Evolutionary conservation across 768 basidiomycete genomes (phyloP).

Genomic region (Kwoniella newhampshirensis): DNA sequence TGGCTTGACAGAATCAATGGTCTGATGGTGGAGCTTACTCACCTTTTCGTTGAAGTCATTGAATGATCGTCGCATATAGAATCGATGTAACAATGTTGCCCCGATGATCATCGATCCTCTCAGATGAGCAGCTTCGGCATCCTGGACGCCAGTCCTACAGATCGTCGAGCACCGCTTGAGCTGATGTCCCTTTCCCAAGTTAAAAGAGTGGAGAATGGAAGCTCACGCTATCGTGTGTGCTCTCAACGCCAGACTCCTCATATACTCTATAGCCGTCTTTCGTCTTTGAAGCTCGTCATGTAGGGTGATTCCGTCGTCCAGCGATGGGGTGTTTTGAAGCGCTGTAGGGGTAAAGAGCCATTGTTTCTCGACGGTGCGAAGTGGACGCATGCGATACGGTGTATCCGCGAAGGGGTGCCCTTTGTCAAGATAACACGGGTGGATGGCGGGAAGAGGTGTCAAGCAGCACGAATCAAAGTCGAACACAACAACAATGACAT

Average conservation of each 20-base stretch:
- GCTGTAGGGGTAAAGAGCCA: constrained; percentile 42
- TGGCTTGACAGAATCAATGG: not conserved
- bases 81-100: constrained; percentile 46
- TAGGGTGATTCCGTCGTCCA: constrained; percentile 23
- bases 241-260: constrained; percentile 31
- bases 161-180: not conserved
- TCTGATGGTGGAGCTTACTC: not conserved
- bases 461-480: not conserved
- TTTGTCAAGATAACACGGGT: too few species aligned
- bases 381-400: constrained; percentile 33
- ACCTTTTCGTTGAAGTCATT: constrained; percentile 32
- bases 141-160: not conserved
- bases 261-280: constrained; percentile 27
- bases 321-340: constrained; percentile 40
- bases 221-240: constrained; percentile 9
- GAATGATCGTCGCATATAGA: constrained; percentile 50
- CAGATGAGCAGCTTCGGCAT: constrained; percentile 8
- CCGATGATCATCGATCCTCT: constrained; percentile 36
- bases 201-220: not conserved
- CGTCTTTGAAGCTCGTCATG: constrained; percentile 35
- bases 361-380: constrained; percentile 38
- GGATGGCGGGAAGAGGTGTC: not conserved
- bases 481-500: constrained; percentile 1
- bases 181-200: not conserved
- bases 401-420: too few species aligned